Conservation (phyloP, 768 basidiomycete species). For the Russula olivacea region DNA sequence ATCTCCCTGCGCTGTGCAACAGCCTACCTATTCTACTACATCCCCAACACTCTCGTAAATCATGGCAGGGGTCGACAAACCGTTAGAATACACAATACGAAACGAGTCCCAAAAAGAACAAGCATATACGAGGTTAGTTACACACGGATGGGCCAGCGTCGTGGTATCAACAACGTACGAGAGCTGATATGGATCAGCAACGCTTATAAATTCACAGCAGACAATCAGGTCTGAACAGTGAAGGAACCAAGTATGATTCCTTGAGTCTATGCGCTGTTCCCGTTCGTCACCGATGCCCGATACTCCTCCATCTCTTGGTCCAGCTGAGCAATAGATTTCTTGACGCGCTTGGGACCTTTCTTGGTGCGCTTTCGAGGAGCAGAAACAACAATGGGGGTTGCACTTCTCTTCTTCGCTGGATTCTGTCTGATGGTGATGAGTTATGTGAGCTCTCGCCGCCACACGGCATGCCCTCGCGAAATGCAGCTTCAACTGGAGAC, state of each 20-base stretch:
- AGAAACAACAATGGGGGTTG: slow-evolving; percentile 3
- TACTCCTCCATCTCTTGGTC: slow-evolving; percentile 83
- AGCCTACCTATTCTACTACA: slow-evolving; percentile 8
- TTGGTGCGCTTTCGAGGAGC: slow-evolving; percentile 40
- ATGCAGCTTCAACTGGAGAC: slow-evolving; percentile 1
- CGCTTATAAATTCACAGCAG: neutral
- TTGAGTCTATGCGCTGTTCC: neutral
- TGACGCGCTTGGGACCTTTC: slow-evolving; percentile 70
- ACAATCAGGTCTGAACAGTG: neutral
- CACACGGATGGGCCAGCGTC: slow-evolving; percentile 1
- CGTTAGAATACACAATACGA: slow-evolving; percentile 6
- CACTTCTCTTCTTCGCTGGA: slow-evolving; percentile 12
- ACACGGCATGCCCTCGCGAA: neutral
- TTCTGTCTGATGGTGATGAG: slow-evolving; percentile 7
- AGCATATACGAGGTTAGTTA: neutral
- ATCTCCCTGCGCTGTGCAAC: too few relatives aligned
- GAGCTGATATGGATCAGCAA: slow-evolving; percentile 9
- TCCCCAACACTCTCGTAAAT: neutral
- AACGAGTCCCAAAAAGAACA: neutral
- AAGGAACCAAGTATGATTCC: neutral
- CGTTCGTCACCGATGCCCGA: slow-evolving; percentile 35
- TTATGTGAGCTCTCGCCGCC: neutral
- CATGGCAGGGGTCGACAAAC: neutral
- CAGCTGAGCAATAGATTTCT: slow-evolving; percentile 61
- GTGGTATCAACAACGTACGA: neutral